Evolutionary conservation across 208 protist genomes (phyloP).

Genomic region (Acanthamoeba triangularis): DNA sequence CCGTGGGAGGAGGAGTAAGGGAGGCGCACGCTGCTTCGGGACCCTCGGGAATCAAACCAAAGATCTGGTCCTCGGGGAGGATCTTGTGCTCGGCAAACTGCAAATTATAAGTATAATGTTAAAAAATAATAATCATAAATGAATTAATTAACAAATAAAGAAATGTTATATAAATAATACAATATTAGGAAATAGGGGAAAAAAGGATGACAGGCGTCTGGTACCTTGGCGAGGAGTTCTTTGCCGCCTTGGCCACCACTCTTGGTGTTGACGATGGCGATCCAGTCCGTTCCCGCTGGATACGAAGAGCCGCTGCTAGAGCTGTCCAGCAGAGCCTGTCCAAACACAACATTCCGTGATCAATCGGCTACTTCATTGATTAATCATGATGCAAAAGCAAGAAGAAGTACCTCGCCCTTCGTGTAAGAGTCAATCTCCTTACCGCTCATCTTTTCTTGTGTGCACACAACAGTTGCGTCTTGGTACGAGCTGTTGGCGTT

Average conservation of each 20-base stretch:
- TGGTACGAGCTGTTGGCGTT: too few relatives aligned
- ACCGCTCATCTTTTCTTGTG: background rate
- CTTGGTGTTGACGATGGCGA: slow-evolving; percentile 75
- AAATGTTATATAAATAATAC: too few relatives aligned
- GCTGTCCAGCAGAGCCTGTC: background rate
- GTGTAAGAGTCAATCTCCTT: background rate
- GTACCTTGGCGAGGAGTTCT: slow-evolving; percentile 19
- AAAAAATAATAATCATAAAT: background rate
- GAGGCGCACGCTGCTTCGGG: slow-evolving; percentile 1
- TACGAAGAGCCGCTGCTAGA: background rate
- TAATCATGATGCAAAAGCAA: background rate
- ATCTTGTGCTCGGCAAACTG: slow-evolving; percentile 31
- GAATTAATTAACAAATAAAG: too few relatives aligned
- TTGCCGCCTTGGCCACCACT: slow-evolving; percentile 62
- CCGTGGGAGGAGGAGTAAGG: background rate
- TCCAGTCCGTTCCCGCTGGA: slow-evolving; percentile 31
- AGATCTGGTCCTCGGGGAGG: slow-evolving; percentile 56
- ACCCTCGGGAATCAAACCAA: slow-evolving; percentile 55
- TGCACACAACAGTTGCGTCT: background rate
- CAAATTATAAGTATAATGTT: background rate
- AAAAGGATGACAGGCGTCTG: background rate
- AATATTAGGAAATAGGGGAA: background rate
- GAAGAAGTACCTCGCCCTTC: background rate
- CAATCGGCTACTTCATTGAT: background rate
- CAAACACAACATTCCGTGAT: background rate